Conservation (phyloP, 2,329 filamentous ascomycete species). For the Ceratocystis cacaofunesta region DNA sequence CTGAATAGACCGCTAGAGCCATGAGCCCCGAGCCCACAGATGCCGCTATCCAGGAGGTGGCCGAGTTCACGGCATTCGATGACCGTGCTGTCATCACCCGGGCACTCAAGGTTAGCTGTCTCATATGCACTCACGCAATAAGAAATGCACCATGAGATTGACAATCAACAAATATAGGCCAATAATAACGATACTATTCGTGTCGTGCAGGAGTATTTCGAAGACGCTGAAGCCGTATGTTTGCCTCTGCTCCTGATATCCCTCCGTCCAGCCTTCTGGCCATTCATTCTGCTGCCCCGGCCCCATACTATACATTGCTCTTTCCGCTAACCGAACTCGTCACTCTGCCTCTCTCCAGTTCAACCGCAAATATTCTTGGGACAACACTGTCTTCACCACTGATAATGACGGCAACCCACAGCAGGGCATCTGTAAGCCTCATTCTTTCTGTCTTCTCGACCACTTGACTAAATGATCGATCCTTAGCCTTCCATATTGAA, state of each 20-base stretch:
- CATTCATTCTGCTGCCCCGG: too few relatives aligned
- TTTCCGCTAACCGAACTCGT: not conserved
- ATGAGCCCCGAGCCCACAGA: not conserved
- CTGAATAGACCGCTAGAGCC: not conserved
- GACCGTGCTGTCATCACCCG: conserved; percentile 6
- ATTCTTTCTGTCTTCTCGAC: not conserved
- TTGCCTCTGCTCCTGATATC: too few relatives aligned
- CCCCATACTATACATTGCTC: not conserved
- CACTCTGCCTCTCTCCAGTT: conserved; percentile 25
- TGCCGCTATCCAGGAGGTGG: conserved; percentile 9
- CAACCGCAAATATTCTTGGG: conserved; percentile 37
- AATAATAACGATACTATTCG: conserved; percentile 13
- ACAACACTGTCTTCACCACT: conserved; percentile 38
- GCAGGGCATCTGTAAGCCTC: conserved; percentile 4
- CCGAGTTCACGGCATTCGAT: conserved; percentile 12
- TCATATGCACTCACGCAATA: not conserved
- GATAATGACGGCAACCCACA: conserved; percentile 34
- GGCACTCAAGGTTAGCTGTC: conserved; percentile 6
- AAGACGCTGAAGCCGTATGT: conserved; percentile 7
- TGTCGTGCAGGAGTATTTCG: conserved; percentile 15
- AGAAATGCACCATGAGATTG: not conserved
- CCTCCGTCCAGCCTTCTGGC: not conserved
- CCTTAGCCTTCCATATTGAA: conserved; percentile 41
- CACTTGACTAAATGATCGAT: not conserved
- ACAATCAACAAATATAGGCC: not conserved